Base-by-base conservation (phyloP, 1,284 basidiomycete species). In the Pseudozyma pruni region DNA sequence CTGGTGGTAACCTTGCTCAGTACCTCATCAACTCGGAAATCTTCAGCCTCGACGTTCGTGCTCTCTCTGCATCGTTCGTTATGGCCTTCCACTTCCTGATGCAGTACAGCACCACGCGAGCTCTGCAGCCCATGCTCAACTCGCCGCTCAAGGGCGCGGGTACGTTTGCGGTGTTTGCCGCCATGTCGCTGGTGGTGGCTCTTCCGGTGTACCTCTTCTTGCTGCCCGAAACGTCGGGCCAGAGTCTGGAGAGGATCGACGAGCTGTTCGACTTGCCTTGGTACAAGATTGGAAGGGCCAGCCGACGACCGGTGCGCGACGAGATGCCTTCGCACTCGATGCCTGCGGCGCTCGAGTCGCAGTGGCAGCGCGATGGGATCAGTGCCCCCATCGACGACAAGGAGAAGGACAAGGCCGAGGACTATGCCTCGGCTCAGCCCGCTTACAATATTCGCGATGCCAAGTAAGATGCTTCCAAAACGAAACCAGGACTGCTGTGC, bases 1-100 rank as follows among this genome's bases (percentile, higher is more conserved):
- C 67, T 1, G 67, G 67, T 54, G 67, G 67, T 34, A 71, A 71
- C 50, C 57, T 71, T 3, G 67, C 67, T 2, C 67, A 71, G 50
- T 71, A 71, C 57, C 57, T 71, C 9, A 64, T 71, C 57, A 64
- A 64, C 56, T 56, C 56, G 32, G 67, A 71, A 29, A 71, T 71
- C 52, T 64, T 71, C 53, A 46, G 43, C 37, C 61, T 71, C 8
- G 61, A 63, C 39, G 67, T 71, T 14, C 67, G 67, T 42, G 61
- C 67, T 2, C 52, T 71, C 27, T 64, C 57, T 2, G 61, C 67
- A 8, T 64, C 67, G n/a, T 55, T 71, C 35, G 56, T 71, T 10
- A 71, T 71, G 67, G 61, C 49, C 1, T 59, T 71, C 52, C 67
- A 71, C 53, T 71, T 60, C 48, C 33, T 62, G 33, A 52, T 71